These are phyloP conservation scores for Phytophthora pseudosyringae DNA, from an alignment of 352 stramenopile species.

Conservation along the genomic window DNA sequence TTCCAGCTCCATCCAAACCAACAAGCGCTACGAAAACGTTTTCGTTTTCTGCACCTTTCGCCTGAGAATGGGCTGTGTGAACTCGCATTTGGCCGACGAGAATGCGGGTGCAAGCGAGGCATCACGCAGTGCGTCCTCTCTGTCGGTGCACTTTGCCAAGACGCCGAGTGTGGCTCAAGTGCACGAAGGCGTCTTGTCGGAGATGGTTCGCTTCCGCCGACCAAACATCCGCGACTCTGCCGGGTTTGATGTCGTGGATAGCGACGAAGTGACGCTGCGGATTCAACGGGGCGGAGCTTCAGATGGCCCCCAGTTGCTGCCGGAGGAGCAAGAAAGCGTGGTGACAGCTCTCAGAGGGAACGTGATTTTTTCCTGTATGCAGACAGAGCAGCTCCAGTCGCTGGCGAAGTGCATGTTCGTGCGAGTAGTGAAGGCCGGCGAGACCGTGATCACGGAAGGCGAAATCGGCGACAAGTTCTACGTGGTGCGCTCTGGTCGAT, in stretches of 20 bases:
- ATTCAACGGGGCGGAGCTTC: conserved; percentile 34
- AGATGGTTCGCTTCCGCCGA: conserved; percentile 54
- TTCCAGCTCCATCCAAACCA: conserved; percentile 17
- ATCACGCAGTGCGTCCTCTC: conserved; percentile 13
- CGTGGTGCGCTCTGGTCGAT: conserved; percentile 58
- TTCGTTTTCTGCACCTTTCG: not conserved
- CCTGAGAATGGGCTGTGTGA: conserved; percentile 42
- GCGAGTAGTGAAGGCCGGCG: conserved; percentile 70
- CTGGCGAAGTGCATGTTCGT: conserved; percentile 80
- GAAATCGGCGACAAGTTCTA: conserved; percentile 87
- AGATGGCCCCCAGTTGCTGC: conserved; percentile 31
- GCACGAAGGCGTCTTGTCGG: conserved; percentile 50
- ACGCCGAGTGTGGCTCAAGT: conserved; percentile 51
- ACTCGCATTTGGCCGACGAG: conserved; percentile 31
- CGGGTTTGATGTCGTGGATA: conserved; percentile 36
- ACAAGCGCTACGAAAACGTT: not conserved
- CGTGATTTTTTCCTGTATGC: conserved; percentile 81
- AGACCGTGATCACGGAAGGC: conserved; percentile 80
- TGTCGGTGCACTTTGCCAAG: conserved; percentile 25
- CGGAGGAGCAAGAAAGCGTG: conserved; percentile 47
- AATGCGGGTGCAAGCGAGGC: conserved; percentile 13
- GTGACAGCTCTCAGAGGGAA: conserved; percentile 75
- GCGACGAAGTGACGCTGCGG: conserved; percentile 41
- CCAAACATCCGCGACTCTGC: conserved; percentile 48
- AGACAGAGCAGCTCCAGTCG: conserved; percentile 71